Base-by-base conservation (phyloP, 331 rosid species). In the Quercus tomentella region DNA sequence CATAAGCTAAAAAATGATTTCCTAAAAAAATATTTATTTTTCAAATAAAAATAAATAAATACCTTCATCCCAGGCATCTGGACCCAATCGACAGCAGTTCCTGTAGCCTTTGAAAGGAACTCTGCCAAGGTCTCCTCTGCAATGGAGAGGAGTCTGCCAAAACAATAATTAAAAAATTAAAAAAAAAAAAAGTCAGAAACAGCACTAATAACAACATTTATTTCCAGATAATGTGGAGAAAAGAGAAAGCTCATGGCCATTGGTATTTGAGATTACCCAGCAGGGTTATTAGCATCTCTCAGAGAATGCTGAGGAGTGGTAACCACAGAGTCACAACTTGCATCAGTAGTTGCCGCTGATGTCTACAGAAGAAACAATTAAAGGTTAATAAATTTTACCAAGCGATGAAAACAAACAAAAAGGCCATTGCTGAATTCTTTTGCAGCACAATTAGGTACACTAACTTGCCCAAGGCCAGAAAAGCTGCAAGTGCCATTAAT, bases 11-110 rank as follows among this genome's bases (percentile, higher is more conserved):
- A 74, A 74, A 60, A 17, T 17, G 37, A 22, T 2, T 3, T 18
- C 12, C 2, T 18, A 43, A 20, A 56, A 7, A 4, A 33, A 65
- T 30, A 72, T 18, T 18, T 55, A 63, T 21, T 10, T 17, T 23
- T 33, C 5, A 72, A 70, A 26, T 62, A 71, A 81, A 22, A 20
- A 41, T 41, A 37, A n/a, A 51, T 56, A 21, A 33, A 81, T 55
- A 96, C 99, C 99, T 96, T 93, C 99, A 96, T 96, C 97, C 99
- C 98, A 89, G 99, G 97, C 97, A 96, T 91, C 98, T 93, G 99
- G 94, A 96, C 97, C 99, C 99, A 96, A 89, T 96, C 98, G 72
- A 96, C 98, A 93, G 99, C 97, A 86, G 99, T 96, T 90, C 99
- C 98, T 56, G 97, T 96, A 88, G 99, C 98, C 97, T 96, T 96